phyloP scores from a whole-genome alignment of 1,139 yeast genomes.

The Sporopachydermia cereana region DNA sequence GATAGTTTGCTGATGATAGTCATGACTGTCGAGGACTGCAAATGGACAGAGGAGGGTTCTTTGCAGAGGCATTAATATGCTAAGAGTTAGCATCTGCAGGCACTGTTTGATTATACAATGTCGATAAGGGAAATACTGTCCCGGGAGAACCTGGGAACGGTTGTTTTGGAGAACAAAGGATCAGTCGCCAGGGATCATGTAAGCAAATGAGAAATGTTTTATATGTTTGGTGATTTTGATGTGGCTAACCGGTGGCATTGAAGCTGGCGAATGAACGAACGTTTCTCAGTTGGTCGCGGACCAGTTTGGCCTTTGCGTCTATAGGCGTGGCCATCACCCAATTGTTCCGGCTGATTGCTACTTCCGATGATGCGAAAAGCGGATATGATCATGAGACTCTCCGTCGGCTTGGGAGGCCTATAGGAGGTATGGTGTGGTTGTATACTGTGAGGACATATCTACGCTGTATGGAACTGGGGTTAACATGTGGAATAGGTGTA shows the following conservation, averaged over 20 bases:
- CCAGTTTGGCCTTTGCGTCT: conserved; percentile 44
- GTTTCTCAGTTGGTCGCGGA: conserved; percentile 64
- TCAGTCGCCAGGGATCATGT: conserved; percentile 43
- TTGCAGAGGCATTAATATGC: no score
- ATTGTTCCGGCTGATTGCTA: conserved; percentile 29
- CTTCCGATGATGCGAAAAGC: conserved; percentile 8
- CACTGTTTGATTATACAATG: no score
- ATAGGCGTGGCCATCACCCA: conserved; percentile 48
- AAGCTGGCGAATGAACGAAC: conserved; percentile 70
- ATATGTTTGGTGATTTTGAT: background rate
- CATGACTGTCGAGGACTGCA: no score
- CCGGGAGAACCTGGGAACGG: conserved; percentile 17
- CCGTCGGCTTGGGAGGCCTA: conserved; percentile 15
- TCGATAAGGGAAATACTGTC: background rate
- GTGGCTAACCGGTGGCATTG: no score
- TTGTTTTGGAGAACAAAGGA: conserved; percentile 31
- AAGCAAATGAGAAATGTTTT: conserved; percentile 13
- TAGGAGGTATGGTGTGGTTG: conserved; percentile 17
- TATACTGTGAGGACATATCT: background rate
- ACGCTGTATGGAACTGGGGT: no score
- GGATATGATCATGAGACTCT: conserved; percentile 9
- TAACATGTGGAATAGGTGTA: conserved; percentile 18
- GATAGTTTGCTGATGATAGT: no score
- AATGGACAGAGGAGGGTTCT: no score
- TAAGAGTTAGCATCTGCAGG: no score